A percentile compares a stretch with the other conserved stretches of the same genome.
These are phyloP conservation scores for Sarcodon aspratus DNA, from an alignment of 768 basidiomycete genomes.

Conservation along the genomic window DNA sequence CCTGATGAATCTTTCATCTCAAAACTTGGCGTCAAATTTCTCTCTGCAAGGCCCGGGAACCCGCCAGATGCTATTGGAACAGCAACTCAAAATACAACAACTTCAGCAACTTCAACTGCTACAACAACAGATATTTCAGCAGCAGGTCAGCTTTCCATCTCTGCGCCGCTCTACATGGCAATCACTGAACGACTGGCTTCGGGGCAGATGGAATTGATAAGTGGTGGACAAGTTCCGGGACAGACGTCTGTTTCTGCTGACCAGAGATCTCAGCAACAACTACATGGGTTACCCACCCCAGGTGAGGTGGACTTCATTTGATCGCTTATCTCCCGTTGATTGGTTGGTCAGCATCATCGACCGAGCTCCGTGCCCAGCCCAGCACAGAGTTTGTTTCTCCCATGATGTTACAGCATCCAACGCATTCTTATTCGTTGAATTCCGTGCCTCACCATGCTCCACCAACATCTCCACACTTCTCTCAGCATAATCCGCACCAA, in stretches of 20 bases:
- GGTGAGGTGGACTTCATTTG: slow-evolving; percentile 27
- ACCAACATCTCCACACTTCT: slow-evolving; percentile 5
- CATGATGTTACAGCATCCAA: slow-evolving; percentile 32
- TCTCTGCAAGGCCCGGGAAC: slow-evolving; percentile 18
- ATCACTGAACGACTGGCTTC: neutral
- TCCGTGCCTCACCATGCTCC: slow-evolving; percentile 7
- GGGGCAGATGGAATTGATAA: slow-evolving; percentile 19
- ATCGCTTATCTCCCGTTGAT: slow-evolving; percentile 8
- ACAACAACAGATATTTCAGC: slow-evolving; percentile 81
- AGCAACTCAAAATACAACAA: slow-evolving; percentile 70
- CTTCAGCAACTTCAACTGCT: slow-evolving; percentile 69
- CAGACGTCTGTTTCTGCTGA: slow-evolving; percentile 15
- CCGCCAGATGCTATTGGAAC: slow-evolving; percentile 50
- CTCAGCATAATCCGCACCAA: slow-evolving; percentile 14
- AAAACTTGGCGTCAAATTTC: slow-evolving; percentile 6
- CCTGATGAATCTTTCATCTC: slow-evolving; percentile 1
- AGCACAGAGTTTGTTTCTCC: slow-evolving; percentile 51
- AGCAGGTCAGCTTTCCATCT: slow-evolving; percentile 49
- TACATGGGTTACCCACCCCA: slow-evolving; percentile 55
- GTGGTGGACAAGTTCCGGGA: slow-evolving; percentile 21
- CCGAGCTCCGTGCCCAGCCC: slow-evolving; percentile 53
- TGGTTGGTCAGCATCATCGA: slow-evolving; percentile 37
- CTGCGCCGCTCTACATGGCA: neutral
- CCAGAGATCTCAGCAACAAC: slow-evolving; percentile 12
- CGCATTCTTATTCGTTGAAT: slow-evolving; percentile 14